These are phyloP conservation scores for Aspergillus latus DNA, from an alignment of 2,329 filamentous ascomycete species.

Conservation along the genomic window DNA sequence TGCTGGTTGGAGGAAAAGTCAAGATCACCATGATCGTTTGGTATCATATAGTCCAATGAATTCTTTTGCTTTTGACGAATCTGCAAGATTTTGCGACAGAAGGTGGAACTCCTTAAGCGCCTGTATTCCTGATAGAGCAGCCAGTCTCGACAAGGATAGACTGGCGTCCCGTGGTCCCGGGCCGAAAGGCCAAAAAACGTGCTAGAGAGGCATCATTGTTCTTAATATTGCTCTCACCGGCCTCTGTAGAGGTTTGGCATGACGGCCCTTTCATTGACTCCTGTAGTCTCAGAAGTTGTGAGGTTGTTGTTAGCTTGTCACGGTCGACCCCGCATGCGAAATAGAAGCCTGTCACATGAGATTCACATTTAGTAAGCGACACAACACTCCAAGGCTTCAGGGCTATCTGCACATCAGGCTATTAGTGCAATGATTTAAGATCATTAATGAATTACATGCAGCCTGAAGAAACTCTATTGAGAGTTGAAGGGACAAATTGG, in stretches of 20 bases:
- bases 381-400: not conserved
- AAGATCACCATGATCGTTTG: conserved; percentile 10
- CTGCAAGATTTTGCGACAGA: conserved; percentile 15
- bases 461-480: conserved; percentile 7
- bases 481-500: not conserved
- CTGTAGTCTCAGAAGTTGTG: not conserved
- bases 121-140: conserved; percentile 32
- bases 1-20: conserved; percentile 27
- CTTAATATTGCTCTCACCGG: not conserved
- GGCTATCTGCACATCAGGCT: conserved; percentile 5
- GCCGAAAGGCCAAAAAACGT: not conserved
- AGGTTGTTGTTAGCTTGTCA: conserved; percentile 1
- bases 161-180: conserved; percentile 6
- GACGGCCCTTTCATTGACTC: not conserved
- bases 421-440: not conserved
- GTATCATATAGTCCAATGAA: conserved; percentile 23
- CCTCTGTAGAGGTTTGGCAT: not conserved
- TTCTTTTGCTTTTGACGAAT: conserved; percentile 18
- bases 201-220: not conserved
- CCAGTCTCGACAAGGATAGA: conserved; percentile 30
- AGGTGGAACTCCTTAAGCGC: conserved; percentile 37
- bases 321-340: conserved; percentile 4
- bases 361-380: not conserved
- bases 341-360: conserved; percentile 3
- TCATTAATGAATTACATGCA: conserved; percentile 1